Conservation (phyloP, 176 grass and related monocot species). For the Dendrocalamus sinicus region DNA sequence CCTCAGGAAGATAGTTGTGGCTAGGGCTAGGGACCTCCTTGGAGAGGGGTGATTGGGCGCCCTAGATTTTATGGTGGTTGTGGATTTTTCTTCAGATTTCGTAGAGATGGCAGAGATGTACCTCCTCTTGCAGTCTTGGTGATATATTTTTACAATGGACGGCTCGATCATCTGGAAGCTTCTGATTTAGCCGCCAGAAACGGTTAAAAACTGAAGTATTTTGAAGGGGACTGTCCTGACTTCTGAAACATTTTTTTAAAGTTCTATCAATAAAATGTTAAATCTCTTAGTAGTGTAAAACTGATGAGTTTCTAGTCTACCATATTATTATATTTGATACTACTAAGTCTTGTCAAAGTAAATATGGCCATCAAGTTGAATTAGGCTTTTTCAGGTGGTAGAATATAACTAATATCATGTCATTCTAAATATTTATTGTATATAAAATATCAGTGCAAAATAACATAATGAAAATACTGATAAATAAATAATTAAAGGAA, state of each 20-base stretch:
- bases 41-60: constrained; percentile 32
- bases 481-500: no score
- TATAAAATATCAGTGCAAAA: no score
- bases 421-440: no score
- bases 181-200: not conserved
- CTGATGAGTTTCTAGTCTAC: no score
- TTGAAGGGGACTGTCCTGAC: not conserved
- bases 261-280: no score
- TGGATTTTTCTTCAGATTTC: constrained; percentile 42
- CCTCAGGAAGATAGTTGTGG: constrained; percentile 12
- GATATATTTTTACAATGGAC: constrained; percentile 19
- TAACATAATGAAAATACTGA: no score
- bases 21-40: not conserved
- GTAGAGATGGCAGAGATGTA: not conserved
- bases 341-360: no score
- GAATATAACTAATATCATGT: no score
- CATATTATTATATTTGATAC: no score
- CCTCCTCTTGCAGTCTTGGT: not conserved
- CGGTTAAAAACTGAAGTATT: not conserved
- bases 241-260: not conserved
- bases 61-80: constrained; percentile 18
- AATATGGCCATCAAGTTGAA: no score
- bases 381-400: no score
- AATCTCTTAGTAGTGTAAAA: no score
- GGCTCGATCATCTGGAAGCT: not conserved